Evolutionary conservation across 2,329 filamentous ascomycete genomes (phyloP).

Genomic region (Aplosporella prunicola): DNA sequence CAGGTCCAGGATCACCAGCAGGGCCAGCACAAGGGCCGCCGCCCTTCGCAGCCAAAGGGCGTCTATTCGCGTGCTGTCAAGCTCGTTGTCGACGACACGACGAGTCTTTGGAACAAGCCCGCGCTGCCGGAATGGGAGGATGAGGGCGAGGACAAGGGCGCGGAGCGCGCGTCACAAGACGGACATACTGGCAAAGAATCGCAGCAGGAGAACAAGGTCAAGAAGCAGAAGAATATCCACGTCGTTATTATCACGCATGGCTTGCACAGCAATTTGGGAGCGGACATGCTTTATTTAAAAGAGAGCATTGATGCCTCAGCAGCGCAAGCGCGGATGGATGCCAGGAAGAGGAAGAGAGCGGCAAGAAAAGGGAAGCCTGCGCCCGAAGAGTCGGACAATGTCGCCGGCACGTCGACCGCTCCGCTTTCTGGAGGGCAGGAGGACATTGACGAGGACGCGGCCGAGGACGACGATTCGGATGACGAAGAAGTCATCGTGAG

Average conservation of each 20-base stretch:
- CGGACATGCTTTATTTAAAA: conserved; percentile 95
- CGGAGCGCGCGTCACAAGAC: conserved; percentile 19
- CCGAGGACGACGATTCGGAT: conserved; percentile 51
- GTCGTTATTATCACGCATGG: conserved; percentile 90
- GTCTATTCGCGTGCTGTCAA: conserved; percentile 75
- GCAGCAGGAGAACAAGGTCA: conserved; percentile 16
- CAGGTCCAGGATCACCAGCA: conserved; percentile 69
- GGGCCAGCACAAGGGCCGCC: conserved; percentile 46
- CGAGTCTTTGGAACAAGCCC: conserved; percentile 87
- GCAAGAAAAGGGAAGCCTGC: conserved; percentile 13
- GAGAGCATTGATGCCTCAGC: conserved; percentile 88
- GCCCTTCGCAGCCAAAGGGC: conserved; percentile 58
- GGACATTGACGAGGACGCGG: conserved; percentile 28
- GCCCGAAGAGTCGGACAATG: conserved; percentile 2
- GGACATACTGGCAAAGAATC: conserved; percentile 13
- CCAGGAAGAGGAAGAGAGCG: conserved; percentile 45
- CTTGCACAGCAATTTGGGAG: conserved; percentile 86
- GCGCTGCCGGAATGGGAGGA: conserved; percentile 55
- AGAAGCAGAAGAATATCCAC: conserved; percentile 70
- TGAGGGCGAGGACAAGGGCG: conserved; percentile 24
- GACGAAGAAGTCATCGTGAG: conserved; percentile 82
- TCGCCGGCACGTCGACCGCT: conserved; percentile 28
- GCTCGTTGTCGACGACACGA: conserved; percentile 78
- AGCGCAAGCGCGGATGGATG: conserved; percentile 61
- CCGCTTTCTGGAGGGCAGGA: conserved; percentile 43